phyloP scores from a whole-genome alignment of 2,329 filamentous ascomycete species.

The Botryosphaeria dothidea region DNA sequence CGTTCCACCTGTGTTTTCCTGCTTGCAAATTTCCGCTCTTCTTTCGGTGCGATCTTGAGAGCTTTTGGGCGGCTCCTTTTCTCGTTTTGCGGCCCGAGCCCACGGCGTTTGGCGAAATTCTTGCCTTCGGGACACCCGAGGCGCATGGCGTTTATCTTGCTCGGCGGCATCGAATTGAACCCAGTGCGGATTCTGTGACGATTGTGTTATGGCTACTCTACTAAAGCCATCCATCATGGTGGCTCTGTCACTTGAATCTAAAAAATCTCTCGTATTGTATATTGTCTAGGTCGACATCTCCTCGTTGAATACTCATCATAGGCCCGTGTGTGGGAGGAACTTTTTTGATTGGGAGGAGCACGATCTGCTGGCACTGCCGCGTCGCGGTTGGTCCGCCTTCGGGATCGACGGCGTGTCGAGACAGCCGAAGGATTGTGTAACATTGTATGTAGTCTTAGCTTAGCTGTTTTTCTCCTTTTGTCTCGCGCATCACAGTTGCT shows the following conservation, averaged over 20 bases:
- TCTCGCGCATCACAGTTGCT: not conserved
- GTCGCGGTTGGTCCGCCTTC: not conserved
- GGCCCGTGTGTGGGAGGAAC: not conserved
- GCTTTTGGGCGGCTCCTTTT: conserved; percentile 3
- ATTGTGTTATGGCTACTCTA: conserved; percentile 13
- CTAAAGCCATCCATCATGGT: not conserved
- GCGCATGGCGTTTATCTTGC: not conserved
- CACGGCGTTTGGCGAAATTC: not conserved
- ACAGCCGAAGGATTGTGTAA: not conserved
- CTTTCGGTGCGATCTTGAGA: not conserved
- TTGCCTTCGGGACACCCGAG: not conserved
- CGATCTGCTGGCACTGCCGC: not conserved
- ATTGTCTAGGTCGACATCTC: not conserved
- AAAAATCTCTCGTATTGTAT: conserved; percentile 7
- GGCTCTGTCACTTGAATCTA: conserved; percentile 8
- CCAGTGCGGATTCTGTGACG: conserved; percentile 11
- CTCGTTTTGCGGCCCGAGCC: not conserved
- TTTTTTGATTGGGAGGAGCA: not conserved
- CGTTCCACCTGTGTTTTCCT: not conserved
- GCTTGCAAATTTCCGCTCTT: not conserved
- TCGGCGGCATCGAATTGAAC: conserved; percentile 4
- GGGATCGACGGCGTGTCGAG: not conserved
- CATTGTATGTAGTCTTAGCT: not conserved
- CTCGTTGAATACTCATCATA: not conserved
- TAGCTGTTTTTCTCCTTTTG: not conserved